Evolutionary conservation across 371 early-diverging fungal species (phyloP).

Genomic region (Rhizopus microsporus): DNA sequence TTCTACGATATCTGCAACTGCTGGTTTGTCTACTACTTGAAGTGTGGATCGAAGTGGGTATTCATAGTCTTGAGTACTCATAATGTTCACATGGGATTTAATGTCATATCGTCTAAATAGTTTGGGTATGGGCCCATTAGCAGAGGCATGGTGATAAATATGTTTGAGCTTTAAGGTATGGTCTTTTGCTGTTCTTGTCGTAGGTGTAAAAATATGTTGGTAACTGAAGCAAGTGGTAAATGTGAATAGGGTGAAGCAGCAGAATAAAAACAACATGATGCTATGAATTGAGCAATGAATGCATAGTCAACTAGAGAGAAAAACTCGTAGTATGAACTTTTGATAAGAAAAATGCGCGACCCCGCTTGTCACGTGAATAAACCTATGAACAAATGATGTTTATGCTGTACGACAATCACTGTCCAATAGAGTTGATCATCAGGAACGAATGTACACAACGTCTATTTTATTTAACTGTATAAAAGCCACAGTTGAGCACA

Average conservation of each 20-base stretch:
- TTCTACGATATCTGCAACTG: constrained; percentile 4
- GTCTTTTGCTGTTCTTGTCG: not conserved
- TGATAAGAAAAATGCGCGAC: too few species aligned
- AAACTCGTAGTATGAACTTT: not conserved
- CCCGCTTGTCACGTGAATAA: too few species aligned
- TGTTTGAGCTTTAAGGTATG: constrained; percentile 28
- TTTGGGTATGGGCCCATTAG: constrained; percentile 36
- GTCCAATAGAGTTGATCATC: too few species aligned
- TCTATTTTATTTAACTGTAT: too few species aligned
- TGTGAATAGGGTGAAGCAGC: not conserved
- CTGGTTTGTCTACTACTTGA: constrained; percentile 7
- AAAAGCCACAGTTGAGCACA: too few species aligned
- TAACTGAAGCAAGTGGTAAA: not conserved
- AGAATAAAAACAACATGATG: not conserved
- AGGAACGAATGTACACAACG: too few species aligned
- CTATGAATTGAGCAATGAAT: not conserved
- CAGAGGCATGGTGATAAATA: constrained; percentile 45
- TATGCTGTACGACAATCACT: too few species aligned
- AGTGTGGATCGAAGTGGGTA: constrained; percentile 5
- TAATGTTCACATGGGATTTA: not conserved
- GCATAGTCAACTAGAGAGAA: not conserved
- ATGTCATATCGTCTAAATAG: constrained; percentile 52
- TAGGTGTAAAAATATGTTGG: not conserved
- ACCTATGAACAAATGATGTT: too few species aligned
- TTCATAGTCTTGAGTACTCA: not conserved